phyloP scores from a whole-genome alignment of 352 stramenopile genomes.

The Globisporangium spinosum region DNA sequence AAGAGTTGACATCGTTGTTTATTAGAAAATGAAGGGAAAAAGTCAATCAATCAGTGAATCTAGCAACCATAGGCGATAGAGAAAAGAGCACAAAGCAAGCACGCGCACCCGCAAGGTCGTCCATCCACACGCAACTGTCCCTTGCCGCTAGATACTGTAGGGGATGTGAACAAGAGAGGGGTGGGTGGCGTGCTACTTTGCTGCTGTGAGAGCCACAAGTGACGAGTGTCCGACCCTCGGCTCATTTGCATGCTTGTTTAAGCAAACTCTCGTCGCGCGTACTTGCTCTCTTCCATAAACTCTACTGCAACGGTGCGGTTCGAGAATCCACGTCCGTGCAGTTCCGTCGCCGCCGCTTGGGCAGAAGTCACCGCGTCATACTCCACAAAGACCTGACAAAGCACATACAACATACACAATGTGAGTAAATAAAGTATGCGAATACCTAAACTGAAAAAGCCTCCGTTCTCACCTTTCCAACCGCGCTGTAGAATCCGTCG shows the following conservation, averaged over 20 bases:
- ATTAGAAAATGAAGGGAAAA: neutral
- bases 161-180: neutral
- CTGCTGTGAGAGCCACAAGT: neutral
- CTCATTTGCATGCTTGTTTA: conserved; percentile 16
- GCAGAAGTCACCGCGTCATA: conserved; percentile 85
- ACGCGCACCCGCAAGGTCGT: neutral
- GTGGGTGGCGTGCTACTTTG: neutral
- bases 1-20: neutral
- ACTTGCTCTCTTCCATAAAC: conserved; percentile 89
- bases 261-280: conserved; percentile 69
- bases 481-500: conserved; percentile 49
- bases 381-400: conserved; percentile 89
- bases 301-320: conserved; percentile 88
- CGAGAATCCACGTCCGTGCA: conserved; percentile 92
- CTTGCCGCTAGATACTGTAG: neutral
- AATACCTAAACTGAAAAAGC: neutral
- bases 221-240: neutral
- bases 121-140: neutral
- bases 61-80: neutral
- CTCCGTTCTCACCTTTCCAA: conserved; percentile 49
- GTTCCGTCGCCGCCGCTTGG: conserved; percentile 74
- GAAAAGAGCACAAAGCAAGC: neutral
- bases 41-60: neutral
- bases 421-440: conserved; percentile 1
- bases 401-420: conserved; percentile 18